Base-by-base conservation (phyloP, 371 early-diverging fungal genomes). In the Circinella umbellata region DNA sequence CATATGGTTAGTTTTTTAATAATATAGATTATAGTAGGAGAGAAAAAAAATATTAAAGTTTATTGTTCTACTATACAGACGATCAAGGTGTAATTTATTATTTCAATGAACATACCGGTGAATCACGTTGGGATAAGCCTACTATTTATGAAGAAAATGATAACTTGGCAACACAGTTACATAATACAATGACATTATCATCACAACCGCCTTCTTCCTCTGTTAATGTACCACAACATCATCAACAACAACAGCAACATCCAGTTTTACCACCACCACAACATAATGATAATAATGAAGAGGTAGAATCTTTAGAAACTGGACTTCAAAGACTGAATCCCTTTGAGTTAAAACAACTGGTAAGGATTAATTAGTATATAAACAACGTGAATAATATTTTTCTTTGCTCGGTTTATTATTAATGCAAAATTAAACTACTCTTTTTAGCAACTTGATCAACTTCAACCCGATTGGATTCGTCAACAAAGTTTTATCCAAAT, bases 101-200 rank as follows among this genome's bases (percentile, higher is more conserved):
- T 73, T 88, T 88, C 55, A 85, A 88, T 48, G 75, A 77, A 39
- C 67, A 64, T 4, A 85, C 85, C 0, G 80, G 84, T n/a, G 80
- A 83, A 69, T 78, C 88, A 13, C 75, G 79, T 17, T 84, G 88
- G 85, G 84, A 82, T 13, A 66, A 60, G 20, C 70, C 69, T 27
- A n/a, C 42, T 42, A 6, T 42, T 42, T 64, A 35, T 20, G 62
- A 42, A n/a, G 60, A 34, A 4, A 48, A 53, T 39, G 27, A n/a
- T 27, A 27, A 27, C 36, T 36, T 49, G 36, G 18, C 35, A n/a
- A 61, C 36, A 17, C 42, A 61, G 20, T 18, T n/a, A 63, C 75
- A 49, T 67, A 79, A 64, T 69, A 73, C 27, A 27, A 27, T 71
- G 80, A 47, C 65, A 51, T 63, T 70, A 38, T 47, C 68, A 61